Conservation (phyloP, 2,329 filamentous ascomycete species). For the Claviceps lovelessii region DNA sequence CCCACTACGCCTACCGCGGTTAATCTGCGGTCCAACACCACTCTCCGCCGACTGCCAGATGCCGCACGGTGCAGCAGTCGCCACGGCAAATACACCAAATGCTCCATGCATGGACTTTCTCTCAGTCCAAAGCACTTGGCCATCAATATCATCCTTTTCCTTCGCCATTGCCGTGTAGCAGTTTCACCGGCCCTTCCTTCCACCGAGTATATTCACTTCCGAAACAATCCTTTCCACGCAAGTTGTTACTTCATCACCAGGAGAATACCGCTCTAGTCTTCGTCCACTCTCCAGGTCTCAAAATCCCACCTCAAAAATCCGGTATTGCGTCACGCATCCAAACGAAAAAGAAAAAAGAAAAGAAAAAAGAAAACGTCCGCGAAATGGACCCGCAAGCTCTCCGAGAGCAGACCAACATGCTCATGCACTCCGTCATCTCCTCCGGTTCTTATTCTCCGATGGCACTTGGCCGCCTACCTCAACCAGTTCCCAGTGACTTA, state of each 20-base stretch:
- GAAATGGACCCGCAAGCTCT: background rate
- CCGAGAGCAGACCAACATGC: conserved; percentile 1
- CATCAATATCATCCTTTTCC: background rate
- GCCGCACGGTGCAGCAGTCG: background rate
- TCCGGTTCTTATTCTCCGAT: conserved; percentile 17
- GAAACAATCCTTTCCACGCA: background rate
- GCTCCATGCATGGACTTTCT: background rate
- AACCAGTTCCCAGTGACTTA: conserved; percentile 32
- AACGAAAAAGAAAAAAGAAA: no score
- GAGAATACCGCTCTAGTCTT: background rate
- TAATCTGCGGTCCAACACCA: no score
- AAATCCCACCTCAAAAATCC: background rate
- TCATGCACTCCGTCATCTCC: conserved; percentile 12
- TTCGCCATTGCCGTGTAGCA: background rate
- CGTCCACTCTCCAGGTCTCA: background rate
- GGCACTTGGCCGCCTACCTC: conserved; percentile 28
- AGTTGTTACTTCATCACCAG: background rate
- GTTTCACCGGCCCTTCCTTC: no score
- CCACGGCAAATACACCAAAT: background rate
- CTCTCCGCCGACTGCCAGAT: background rate
- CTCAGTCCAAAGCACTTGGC: background rate
- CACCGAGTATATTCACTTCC: background rate
- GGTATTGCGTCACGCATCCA: no score
- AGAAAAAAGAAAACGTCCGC: background rate
- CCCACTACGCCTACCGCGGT: no score